These are phyloP conservation scores for Melocanna baccifera DNA, from an alignment of 176 grass and related monocot species.

Conservation along the genomic window DNA sequence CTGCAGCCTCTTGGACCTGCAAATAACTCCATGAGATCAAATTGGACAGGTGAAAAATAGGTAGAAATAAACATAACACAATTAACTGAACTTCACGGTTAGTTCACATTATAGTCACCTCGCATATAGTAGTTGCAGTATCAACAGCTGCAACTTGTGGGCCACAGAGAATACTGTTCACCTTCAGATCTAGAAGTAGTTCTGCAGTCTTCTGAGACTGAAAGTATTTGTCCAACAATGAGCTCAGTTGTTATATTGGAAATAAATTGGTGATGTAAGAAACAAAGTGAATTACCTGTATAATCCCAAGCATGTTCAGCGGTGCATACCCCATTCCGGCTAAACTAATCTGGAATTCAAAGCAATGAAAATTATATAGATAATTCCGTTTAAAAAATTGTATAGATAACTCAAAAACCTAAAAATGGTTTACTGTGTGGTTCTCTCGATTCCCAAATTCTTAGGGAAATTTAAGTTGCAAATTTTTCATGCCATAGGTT, in stretches of 20 bases:
- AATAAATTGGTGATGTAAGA: neutral
- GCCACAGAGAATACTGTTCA: conserved; percentile 62
- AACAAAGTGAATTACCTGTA: conserved; percentile 60
- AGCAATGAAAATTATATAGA: neutral
- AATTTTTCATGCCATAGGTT: neutral
- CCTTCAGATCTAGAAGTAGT: conserved; percentile 71
- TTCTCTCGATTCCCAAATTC: neutral
- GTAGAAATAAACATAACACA: neutral
- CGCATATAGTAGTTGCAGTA: conserved; percentile 76
- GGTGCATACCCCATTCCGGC: conserved; percentile 64
- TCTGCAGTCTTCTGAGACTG: conserved; percentile 96
- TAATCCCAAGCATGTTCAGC: conserved; percentile 91
- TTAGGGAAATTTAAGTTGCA: neutral
- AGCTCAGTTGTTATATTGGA: neutral
- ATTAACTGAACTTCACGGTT: neutral
- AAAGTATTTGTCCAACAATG: conserved; percentile 19
- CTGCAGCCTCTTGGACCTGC: conserved; percentile 92
- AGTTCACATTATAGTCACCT: conserved; percentile 49
- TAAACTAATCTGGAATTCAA: conserved; percentile 56
- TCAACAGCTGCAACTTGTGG: conserved; percentile 79
- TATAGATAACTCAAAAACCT: neutral
- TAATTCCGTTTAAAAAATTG: too few species aligned
- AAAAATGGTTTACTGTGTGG: neutral
- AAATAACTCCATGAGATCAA: conserved; percentile 11
- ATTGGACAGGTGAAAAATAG: neutral